phyloP scores from a whole-genome alignment of 2,329 filamentous ascomycete genomes.

The Pleurostoma richardsiae region DNA sequence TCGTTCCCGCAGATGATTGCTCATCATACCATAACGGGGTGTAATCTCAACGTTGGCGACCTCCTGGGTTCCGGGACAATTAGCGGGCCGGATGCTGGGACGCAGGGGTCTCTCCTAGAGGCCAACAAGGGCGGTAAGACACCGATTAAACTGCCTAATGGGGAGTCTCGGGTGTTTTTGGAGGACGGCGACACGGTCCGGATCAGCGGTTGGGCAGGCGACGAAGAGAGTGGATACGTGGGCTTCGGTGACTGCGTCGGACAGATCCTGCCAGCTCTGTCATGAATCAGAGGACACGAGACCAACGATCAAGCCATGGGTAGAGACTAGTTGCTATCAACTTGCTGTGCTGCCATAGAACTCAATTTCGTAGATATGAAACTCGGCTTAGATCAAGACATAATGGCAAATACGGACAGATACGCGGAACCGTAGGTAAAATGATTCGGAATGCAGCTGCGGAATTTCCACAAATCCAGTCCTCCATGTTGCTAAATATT shows the following conservation, averaged over 20 bases:
- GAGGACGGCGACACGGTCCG: constrained; percentile 1
- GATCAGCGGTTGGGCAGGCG: constrained; percentile 1
- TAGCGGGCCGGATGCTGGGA: constrained; percentile 1
- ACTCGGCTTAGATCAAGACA: too few species aligned
- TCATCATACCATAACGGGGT: constrained; percentile 60
- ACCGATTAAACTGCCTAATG: not conserved
- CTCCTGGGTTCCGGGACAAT: constrained; percentile 3
- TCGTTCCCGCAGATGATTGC: constrained; percentile 82
- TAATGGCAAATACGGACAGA: too few species aligned
- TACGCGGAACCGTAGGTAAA: too few species aligned
- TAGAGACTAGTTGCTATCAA: too few species aligned
- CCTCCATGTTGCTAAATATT: too few species aligned
- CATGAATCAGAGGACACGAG: not conserved
- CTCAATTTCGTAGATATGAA: too few species aligned
- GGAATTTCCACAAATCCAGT: constrained; percentile 1
- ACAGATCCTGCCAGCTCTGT: constrained; percentile 1
- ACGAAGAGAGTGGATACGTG: not conserved
- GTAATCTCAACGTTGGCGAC: constrained; percentile 3
- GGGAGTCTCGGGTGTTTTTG: not conserved
- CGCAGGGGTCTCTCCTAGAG: constrained; percentile 3
- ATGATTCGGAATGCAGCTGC: not conserved
- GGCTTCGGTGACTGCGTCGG: constrained; percentile 2
- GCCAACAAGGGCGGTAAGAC: constrained; percentile 1
- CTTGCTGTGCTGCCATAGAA: too few species aligned
- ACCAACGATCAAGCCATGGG: too few species aligned